phyloP scores from a whole-genome alignment of 2,329 filamentous ascomycete species.

The Trichoderma semiorbis region DNA sequence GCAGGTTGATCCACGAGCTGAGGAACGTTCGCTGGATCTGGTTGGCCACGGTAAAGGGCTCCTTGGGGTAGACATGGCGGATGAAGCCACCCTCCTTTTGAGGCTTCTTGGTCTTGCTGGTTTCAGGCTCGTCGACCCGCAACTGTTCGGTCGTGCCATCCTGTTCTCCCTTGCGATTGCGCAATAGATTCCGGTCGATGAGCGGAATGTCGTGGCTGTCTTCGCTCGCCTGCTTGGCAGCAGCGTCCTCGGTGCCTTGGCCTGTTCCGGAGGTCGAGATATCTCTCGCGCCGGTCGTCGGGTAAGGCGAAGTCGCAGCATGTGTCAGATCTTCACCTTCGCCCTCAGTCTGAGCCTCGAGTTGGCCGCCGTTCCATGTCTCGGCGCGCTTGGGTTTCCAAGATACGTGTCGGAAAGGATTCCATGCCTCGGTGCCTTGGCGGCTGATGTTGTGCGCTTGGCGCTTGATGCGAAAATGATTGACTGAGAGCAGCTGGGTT shows the following conservation, averaged over 20 bases:
- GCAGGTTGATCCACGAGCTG: constrained; percentile 81
- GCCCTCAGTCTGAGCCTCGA: constrained; percentile 32
- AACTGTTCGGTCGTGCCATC: constrained; percentile 25
- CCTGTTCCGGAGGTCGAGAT: constrained; percentile 28
- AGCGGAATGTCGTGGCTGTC: constrained; percentile 22
- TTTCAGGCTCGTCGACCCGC: constrained; percentile 8
- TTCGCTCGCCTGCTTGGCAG: constrained; percentile 21
- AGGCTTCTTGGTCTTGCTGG: constrained; percentile 40
- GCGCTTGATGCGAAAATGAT: constrained; percentile 43
- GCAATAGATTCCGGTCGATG: constrained; percentile 27
- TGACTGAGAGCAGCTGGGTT: constrained; percentile 36
- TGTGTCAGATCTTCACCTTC: constrained; percentile 35
- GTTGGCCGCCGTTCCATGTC: constrained; percentile 35
- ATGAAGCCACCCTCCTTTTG: constrained; percentile 38
- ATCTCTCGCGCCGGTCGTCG: constrained; percentile 21
- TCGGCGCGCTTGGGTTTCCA: constrained; percentile 26
- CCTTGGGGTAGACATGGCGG: constrained; percentile 47
- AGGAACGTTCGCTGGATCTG: constrained; percentile 73
- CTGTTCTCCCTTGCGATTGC: constrained; percentile 31
- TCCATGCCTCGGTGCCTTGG: constrained; percentile 38
- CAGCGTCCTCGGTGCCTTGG: constrained; percentile 24
- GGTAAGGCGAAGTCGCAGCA: constrained; percentile 33
- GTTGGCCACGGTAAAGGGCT: constrained; percentile 57
- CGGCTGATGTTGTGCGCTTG: constrained; percentile 43
- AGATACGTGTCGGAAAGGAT: constrained; percentile 43